Evolutionary conservation across 2,329 filamentous ascomycete genomes (phyloP).

Genomic region (Pseudogymnoascus sp.): DNA sequence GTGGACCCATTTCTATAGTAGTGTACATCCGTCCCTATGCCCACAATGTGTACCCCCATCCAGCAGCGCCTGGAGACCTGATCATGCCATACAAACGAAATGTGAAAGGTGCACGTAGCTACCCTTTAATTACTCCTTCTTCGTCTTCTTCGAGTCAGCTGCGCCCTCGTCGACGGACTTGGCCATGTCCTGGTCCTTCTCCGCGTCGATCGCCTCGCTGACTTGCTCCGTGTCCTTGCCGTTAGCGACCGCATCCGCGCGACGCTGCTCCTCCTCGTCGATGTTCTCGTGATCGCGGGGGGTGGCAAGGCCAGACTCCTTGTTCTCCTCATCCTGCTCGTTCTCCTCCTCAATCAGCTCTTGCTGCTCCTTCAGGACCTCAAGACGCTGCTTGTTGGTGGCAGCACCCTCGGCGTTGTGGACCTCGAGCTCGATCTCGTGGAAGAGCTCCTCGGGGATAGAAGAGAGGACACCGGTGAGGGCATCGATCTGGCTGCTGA

Average conservation of each 20-base stretch:
- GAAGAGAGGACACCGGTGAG: constrained; percentile 85
- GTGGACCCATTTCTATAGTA: constrained; percentile 6
- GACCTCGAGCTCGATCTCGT: constrained; percentile 98
- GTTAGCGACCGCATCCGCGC: constrained; percentile 42
- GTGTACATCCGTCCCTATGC: constrained; percentile 1
- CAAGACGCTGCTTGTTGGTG: constrained; percentile 97
- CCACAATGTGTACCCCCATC: not conserved
- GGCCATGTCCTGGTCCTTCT: constrained; percentile 37
- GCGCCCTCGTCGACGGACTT: constrained; percentile 27
- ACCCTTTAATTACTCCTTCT: constrained; percentile 28
- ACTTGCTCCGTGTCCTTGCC: constrained; percentile 40
- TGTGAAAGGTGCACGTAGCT: not conserved
- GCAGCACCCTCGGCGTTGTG: constrained; percentile 94
- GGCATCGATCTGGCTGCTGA: constrained; percentile 84
- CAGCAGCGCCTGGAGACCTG: constrained; percentile 3
- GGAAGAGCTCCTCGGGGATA: constrained; percentile 96
- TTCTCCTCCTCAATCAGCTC: constrained; percentile 97
- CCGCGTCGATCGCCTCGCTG: constrained; percentile 47
- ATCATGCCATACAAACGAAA: constrained; percentile 7
- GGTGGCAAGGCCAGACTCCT: constrained; percentile 63
- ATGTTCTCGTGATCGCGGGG: constrained; percentile 87
- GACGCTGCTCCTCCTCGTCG: constrained; percentile 81
- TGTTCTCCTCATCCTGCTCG: constrained; percentile 76
- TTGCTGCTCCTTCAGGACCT: constrained; percentile 97
- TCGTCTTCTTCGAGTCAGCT: constrained; percentile 28